These are phyloP conservation scores for Leishmania martiniquensis DNA, from an alignment of 208 protist species.

Conservation along the genomic window DNA sequence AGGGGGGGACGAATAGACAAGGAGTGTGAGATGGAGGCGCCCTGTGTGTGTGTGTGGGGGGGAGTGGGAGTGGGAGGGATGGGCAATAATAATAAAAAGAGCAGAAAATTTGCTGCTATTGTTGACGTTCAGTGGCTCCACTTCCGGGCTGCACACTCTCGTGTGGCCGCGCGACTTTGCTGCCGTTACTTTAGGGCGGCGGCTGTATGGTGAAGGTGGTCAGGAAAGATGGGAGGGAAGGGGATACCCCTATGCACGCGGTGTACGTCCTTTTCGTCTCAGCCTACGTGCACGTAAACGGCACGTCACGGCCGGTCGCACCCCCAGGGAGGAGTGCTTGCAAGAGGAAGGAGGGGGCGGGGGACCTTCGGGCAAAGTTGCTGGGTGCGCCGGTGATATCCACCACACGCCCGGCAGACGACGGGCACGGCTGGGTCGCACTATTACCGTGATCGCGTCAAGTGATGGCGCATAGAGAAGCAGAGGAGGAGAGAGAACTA, in stretches of 20 bases:
- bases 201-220: neutral
- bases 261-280: too few species aligned
- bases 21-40: neutral
- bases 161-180: neutral
- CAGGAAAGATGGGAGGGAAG: neutral
- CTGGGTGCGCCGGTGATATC: neutral
- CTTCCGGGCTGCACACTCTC: neutral
- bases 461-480: neutral
- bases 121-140: neutral
- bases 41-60: too few species aligned
- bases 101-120: neutral
- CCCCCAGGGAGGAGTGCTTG: too few species aligned
- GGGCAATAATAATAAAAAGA: too few species aligned
- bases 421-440: neutral
- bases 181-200: neutral
- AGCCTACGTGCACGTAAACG: too few species aligned
- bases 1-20: neutral
- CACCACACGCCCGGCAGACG: neutral
- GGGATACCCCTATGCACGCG: neutral
- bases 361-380: neutral
- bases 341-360: too few species aligned
- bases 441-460: neutral
- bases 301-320: too few species aligned
- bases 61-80: too few species aligned
- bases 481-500: neutral